These are phyloP conservation scores for Geotrichum carabidarum DNA, from an alignment of 1,139 yeast species.

Conservation along the genomic window DNA sequence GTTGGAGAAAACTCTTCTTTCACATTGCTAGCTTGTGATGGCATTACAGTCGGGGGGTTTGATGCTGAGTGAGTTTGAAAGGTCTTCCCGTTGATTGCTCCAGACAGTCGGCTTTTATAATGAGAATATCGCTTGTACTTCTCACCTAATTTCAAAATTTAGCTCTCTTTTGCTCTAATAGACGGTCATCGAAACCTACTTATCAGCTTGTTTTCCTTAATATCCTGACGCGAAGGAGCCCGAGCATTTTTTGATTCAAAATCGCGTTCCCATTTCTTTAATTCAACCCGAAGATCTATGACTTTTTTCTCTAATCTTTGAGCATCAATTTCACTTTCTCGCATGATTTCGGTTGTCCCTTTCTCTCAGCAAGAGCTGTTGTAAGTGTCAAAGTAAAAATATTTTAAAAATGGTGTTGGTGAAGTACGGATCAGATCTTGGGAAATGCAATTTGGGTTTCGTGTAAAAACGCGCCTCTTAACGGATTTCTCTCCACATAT, in stretches of 20 bases:
- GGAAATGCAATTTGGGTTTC: too few relatives aligned
- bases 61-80: background rate
- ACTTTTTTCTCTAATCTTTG: slow-evolving; percentile 2
- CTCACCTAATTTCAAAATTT: slow-evolving; percentile 5
- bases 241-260: slow-evolving; percentile 45
- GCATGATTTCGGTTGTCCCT: background rate
- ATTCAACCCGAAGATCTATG: slow-evolving; percentile 37
- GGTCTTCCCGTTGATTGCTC: background rate
- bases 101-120: slow-evolving; percentile 5
- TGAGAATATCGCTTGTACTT: slow-evolving; percentile 43
- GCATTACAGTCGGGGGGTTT: background rate
- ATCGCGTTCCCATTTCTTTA: slow-evolving; percentile 60
- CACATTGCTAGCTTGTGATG: slow-evolving; percentile 11
- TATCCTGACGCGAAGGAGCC: slow-evolving; percentile 52
- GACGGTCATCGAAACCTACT: slow-evolving; percentile 25
- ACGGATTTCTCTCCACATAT: too few relatives aligned
- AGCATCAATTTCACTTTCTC: background rate
- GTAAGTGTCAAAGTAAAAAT: background rate
- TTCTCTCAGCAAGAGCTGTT: background rate
- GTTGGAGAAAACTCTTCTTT: background rate
- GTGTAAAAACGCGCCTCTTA: too few relatives aligned
- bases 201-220: slow-evolving; percentile 46
- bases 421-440: too few relatives aligned
- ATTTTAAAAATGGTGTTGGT: background rate
- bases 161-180: background rate